phyloP scores from a whole-genome alignment of 139 green algal species.

The Ostreobium quekettii region DNA sequence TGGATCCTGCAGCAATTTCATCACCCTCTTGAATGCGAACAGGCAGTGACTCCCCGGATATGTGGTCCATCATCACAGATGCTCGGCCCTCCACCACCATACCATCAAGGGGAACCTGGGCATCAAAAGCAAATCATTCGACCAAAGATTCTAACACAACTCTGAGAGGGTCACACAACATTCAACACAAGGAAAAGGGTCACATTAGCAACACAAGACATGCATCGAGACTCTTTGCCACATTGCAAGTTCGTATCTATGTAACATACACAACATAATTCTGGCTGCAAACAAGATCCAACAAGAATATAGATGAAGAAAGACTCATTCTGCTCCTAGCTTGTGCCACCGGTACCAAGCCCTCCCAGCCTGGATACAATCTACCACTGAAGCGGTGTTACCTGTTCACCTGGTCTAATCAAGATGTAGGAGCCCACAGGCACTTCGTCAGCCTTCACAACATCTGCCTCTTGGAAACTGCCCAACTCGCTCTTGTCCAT shows the following conservation, averaged over 20 bases:
- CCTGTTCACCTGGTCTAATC: slow-evolving; percentile 1
- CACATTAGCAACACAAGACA: background rate
- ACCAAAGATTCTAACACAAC: background rate
- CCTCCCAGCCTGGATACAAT: background rate
- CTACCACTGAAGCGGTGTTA: background rate
- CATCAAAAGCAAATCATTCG: background rate
- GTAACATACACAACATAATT: background rate
- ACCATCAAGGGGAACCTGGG: slow-evolving; percentile 72
- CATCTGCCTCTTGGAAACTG: background rate
- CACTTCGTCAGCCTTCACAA: slow-evolving; percentile 7
- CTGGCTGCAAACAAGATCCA: background rate
- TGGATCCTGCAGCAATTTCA: slow-evolving; percentile 35
- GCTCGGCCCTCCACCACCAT: slow-evolving; percentile 54
- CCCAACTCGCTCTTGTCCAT: background rate
- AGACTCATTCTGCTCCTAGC: background rate
- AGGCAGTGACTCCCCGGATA: slow-evolving; percentile 63
- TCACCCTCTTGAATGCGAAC: slow-evolving; percentile 23
- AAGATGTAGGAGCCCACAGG: background rate
- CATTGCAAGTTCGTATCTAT: background rate
- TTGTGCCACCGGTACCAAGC: background rate
- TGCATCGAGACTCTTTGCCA: too few species aligned
- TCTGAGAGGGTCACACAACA: background rate
- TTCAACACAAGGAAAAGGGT: background rate
- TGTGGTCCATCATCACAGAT: slow-evolving; percentile 59
- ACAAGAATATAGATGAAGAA: background rate